Base-by-base conservation (phyloP, 805 yeast species). In the Naumovozyma castellii region DNA sequence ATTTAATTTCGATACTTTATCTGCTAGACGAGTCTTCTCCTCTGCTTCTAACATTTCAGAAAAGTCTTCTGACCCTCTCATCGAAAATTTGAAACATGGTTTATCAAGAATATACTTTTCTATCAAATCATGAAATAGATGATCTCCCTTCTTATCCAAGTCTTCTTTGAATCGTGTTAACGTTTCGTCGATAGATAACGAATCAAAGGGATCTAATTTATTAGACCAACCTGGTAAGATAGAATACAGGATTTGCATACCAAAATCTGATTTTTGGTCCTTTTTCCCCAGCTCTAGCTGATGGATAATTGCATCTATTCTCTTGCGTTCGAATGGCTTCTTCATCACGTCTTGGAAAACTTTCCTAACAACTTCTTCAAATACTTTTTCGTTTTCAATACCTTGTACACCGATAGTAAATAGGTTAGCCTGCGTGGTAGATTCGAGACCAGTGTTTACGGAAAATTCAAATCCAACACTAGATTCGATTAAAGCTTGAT, bases 381-480 rank as follows among this genome's bases (percentile, higher is more conserved):
- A 68, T 2, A 49, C 54, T 1, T 57, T 57, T 14, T 69, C 45
- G n/a, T 73, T 68, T 16, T 69, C 72, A 32, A 86, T 65, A 3
- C 95, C 95, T 55, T 83, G 90, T 14, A 84, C 67, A 3, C 98
- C 98, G 39, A 92, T 66, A 2, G 95, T 82, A 56, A 90, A 81
- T 39, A 87, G 68, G 43, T 84, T 76, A 33, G 76, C 71, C 0
- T 84, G 80, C 3, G 95, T 83, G 38, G 84, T 77, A 2, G 83
- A 72, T 43, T 90, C 97, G 40, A 85, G 67, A 1, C 98, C 98
- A 0, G 94, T 69, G 55, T 92, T 92, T 4, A 86, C 83, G 1
- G 90, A 67, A 54, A 80, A 92, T 48, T 92, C 97, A 38, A 84
- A 75, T 32, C 92, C 97, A 27, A 80, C 56, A 1, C 90, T 92